Conservation (phyloP, 208 protist species). For the Leishmania aethiopica region DNA sequence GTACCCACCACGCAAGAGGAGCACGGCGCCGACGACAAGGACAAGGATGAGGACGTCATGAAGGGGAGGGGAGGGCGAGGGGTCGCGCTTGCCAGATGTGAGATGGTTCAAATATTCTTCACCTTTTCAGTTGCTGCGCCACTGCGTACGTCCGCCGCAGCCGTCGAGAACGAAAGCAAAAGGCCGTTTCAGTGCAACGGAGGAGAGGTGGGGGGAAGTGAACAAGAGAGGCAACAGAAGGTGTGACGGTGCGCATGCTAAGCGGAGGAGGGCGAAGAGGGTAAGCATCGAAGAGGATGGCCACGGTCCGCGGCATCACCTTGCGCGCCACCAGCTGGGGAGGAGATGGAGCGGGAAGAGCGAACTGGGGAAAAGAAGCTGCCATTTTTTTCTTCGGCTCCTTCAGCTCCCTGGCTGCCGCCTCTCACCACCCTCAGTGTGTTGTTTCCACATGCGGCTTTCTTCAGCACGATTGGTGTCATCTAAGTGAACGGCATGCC, state of each 20-base stretch:
- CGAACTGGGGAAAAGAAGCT: neutral
- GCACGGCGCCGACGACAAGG: neutral
- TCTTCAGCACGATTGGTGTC: neutral
- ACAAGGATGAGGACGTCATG: conserved; percentile 4
- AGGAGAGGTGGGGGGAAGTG: neutral
- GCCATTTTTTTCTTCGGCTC: neutral
- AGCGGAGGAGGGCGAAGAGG: neutral
- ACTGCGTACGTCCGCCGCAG: neutral
- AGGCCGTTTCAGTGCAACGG: neutral
- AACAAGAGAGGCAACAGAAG: neutral
- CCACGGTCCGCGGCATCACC: neutral
- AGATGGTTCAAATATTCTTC: too few relatives aligned
- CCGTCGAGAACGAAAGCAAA: neutral
- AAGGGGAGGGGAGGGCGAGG: neutral
- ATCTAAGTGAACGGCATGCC: neutral
- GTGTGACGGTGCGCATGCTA: neutral
- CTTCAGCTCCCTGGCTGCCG: neutral
- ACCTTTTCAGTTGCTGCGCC: neutral
- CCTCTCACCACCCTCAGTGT: neutral
- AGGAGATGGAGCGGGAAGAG: neutral
- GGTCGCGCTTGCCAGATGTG: neutral
- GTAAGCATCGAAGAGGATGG: neutral
- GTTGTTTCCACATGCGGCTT: neutral
- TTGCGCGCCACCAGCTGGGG: neutral
- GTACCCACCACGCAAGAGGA: conserved; percentile 6